Conservation (phyloP, 176 grass and related monocot genomes). For the Oryza punctata region DNA sequence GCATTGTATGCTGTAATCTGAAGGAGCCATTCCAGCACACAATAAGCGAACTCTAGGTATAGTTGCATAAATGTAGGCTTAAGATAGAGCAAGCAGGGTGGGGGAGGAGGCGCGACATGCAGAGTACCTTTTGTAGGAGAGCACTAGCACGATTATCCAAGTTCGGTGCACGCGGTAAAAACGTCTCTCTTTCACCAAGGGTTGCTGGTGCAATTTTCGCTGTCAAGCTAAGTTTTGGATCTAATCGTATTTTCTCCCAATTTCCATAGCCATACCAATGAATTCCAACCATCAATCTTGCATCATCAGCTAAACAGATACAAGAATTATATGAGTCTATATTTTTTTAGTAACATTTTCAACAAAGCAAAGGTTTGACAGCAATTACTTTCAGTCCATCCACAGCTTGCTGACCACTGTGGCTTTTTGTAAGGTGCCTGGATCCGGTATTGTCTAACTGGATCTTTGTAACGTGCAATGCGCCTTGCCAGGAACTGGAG, state of each 20-base stretch:
- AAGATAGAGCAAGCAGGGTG: not conserved
- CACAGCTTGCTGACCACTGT: slow-evolving; percentile 98
- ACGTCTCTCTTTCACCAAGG: slow-evolving; percentile 93
- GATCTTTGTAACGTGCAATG: slow-evolving; percentile 96
- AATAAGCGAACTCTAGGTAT: not conserved
- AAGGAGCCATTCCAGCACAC: not conserved
- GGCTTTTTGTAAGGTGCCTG: slow-evolving; percentile 90
- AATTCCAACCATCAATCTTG: slow-evolving; percentile 94
- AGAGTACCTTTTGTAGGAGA: slow-evolving; percentile 78
- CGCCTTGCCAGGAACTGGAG: slow-evolving; percentile 93
- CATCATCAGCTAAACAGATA: slow-evolving; percentile 81
- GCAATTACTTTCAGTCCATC: slow-evolving; percentile 89
- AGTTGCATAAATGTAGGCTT: not conserved
- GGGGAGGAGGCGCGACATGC: not conserved
- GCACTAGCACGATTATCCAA: slow-evolving; percentile 99
- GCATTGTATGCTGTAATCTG: not conserved
- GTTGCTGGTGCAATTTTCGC: slow-evolving; percentile 96
- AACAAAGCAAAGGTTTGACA: slow-evolving; percentile 33
- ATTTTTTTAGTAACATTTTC: not conserved
- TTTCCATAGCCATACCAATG: slow-evolving; percentile 98
- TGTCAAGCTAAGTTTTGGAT: slow-evolving; percentile 72
- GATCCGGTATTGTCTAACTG: slow-evolving; percentile 89
- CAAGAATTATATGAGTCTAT: slow-evolving; percentile 33
- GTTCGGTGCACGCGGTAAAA: slow-evolving; percentile 96
- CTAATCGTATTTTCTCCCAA: slow-evolving; percentile 97